These are phyloP conservation scores for Paramarasmius palmivorus DNA, from an alignment of 1,284 basidiomycete species.

Conservation along the genomic window DNA sequence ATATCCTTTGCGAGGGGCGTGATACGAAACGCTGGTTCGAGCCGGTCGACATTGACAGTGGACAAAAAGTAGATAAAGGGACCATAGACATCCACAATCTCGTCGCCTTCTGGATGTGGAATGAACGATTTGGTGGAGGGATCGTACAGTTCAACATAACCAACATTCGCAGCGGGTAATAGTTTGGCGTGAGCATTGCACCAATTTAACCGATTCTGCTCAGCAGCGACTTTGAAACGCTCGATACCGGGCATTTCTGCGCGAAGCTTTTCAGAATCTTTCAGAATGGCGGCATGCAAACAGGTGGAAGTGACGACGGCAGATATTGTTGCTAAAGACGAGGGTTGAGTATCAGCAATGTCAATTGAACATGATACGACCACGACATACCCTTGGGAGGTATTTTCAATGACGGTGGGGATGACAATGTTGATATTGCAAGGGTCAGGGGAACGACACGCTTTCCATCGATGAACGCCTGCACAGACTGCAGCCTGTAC, in stretches of 20 bases:
- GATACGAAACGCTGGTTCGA: slow-evolving; percentile 71
- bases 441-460: slow-evolving; percentile 54
- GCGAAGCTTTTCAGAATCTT: slow-evolving; percentile 79
- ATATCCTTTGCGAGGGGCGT: slow-evolving; percentile 63
- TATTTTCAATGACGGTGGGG: slow-evolving; percentile 28
- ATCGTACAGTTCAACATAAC: slow-evolving; percentile 64
- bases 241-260: slow-evolving; percentile 72
- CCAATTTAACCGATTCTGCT: slow-evolving; percentile 74
- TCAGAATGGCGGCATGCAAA: slow-evolving; percentile 87
- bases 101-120: slow-evolving; percentile 35
- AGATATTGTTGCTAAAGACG: slow-evolving; percentile 38
- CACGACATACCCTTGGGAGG: slow-evolving; percentile 22
- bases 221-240: slow-evolving; percentile 85
- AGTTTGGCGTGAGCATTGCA: slow-evolving; percentile 65
- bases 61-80: slow-evolving; percentile 88
- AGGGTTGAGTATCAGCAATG: not conserved
- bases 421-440: slow-evolving; percentile 50
- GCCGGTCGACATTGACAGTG: slow-evolving; percentile 74
- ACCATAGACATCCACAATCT: slow-evolving; percentile 55
- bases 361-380: no score
- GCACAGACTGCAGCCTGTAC: slow-evolving; percentile 58
- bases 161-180: slow-evolving; percentile 37
- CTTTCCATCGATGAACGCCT: slow-evolving; percentile 39
- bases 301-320: slow-evolving; percentile 75
- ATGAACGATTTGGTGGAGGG: slow-evolving; percentile 49